A percentile compares a stretch with the other conserved stretches of the same genome.
Conservation (phyloP, 1,284 basidiomycete species). For the Irpex sp. region DNA sequence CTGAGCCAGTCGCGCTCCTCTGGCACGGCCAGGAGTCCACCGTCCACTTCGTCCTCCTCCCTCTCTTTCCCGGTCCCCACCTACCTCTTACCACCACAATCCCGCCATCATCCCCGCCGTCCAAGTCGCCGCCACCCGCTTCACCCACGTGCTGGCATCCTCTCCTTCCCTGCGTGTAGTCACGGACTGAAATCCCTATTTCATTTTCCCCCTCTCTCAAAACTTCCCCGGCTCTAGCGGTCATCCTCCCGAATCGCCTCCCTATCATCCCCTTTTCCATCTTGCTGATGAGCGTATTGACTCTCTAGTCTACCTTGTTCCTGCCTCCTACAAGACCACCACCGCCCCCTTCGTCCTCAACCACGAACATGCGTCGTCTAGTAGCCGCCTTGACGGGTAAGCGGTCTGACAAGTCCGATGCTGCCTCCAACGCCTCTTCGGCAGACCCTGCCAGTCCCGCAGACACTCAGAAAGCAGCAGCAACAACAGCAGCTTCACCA, state of each 20-base stretch:
- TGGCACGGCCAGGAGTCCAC: background rate
- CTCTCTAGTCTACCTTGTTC: background rate
- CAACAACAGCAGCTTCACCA: background rate
- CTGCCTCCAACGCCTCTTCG: constrained; percentile 22
- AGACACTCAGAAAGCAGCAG: constrained; percentile 6
- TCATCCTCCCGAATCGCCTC: background rate
- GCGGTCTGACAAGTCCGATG: constrained; percentile 45
- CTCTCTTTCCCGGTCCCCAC: background rate
- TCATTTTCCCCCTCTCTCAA: background rate
- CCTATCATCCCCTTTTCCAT: background rate
- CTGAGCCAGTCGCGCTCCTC: background rate
- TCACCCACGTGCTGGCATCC: background rate
- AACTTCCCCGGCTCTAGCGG: background rate
- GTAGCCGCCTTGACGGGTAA: constrained; percentile 51
- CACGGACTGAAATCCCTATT: background rate
- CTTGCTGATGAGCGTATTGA: background rate
- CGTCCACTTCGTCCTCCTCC: background rate
- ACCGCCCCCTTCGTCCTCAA: background rate
- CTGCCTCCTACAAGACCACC: background rate
- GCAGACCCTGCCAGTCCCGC: constrained; percentile 4
- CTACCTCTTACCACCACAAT: background rate
- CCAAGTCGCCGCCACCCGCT: background rate
- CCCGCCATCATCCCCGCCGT: background rate
- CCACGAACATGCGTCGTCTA: constrained; percentile 45
- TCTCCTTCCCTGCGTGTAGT: background rate